Base-by-base conservation (phyloP, 2,329 filamentous ascomycete species). In the Dothistroma septosporum region DNA sequence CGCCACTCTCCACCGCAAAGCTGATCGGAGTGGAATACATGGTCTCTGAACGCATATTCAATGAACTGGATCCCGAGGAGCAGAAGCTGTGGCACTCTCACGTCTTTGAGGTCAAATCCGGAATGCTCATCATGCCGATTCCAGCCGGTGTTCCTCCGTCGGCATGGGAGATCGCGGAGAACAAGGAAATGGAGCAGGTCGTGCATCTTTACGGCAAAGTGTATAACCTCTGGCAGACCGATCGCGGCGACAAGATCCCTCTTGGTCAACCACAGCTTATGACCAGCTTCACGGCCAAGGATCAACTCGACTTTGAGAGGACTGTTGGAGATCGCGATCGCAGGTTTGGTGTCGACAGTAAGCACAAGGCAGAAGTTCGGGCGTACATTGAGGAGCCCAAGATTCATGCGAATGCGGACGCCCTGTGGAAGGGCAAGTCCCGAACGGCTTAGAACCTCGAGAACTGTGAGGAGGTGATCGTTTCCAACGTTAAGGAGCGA, bases 21-120 rank as follows among this genome's bases (percentile, higher is more conserved):
- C 82, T 96, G 19, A 90, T 96, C 63, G 91, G 91, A 9, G 82
- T 95, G 68, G 91, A 96, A 74, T 95, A 95, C 79, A 92, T 94
- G 90, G 86, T 96, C 68, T 87, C 87, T 0, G 83, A 85, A 0
- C 78, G 79, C 3, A 77, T 94, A 0, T 95, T 87, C 77, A 79
- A 83, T 41, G 84, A 83, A 0, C 83, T 96, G 0, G 81, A 85
- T 0, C 50, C 75, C 0, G 83, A 87, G 21, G 91, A 96, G 76
- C 85, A 88, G 41, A 83, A 83, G 54, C 80, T 92, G 1, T 95
- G 91, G 91, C 91, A 95, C 76, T 87, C 85, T n/a, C 84, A 86
- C 67, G 81, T 84, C 35, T 90, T 87, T 73, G 88, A 92, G 72
- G 88, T 91, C 48, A 89, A 89, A 69, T 88, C 85, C 0, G 89